Evolutionary conservation across 1,139 yeast genomes (phyloP).

Genomic region (Magnusiomyces sp.): DNA sequence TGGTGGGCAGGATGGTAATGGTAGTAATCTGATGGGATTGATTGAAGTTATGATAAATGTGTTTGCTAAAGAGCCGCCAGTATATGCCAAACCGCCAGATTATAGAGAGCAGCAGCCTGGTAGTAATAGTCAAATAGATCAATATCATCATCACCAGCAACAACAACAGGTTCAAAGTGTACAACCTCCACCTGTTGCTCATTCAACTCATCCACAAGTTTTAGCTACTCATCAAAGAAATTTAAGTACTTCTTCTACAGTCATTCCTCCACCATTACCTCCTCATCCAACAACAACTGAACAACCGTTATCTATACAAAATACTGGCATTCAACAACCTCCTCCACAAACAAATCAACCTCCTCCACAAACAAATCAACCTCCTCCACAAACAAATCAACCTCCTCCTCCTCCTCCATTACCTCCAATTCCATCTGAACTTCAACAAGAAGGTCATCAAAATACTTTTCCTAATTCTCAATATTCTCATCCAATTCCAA

Average conservation of each 20-base stretch:
- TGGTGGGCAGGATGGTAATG: conserved; percentile 14
- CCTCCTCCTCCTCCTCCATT: conserved; percentile 33
- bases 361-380: conserved; percentile 14
- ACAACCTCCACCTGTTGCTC: conserved; percentile 11
- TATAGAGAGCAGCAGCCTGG: conserved; percentile 6
- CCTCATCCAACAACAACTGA: conserved; percentile 10
- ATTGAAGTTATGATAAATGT: conserved; percentile 35
- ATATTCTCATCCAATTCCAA: no score
- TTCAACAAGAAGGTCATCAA: no score
- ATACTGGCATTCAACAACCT: conserved; percentile 29
- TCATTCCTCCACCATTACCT: conserved; percentile 15
- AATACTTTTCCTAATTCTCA: no score
- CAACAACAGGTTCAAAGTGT: no score
- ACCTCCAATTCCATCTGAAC: conserved; percentile 22
- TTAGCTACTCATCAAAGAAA: not conserved
- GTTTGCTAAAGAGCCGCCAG: conserved; percentile 44
- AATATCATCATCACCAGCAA: conserved; percentile 3
- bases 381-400: no score
- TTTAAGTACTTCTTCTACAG: conserved; percentile 3
- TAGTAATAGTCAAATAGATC: no score
- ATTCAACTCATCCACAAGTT: not conserved
- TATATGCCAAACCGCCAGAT: conserved; percentile 37
- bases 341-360: conserved; percentile 22
- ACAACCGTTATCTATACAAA: conserved; percentile 18
- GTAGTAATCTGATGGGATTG: conserved; percentile 37